Evolutionary conservation across 1,139 yeast genomes (phyloP), one percentile per base, ranked within the genome.

Genomic region (Kodamaea derodonti): DNA sequence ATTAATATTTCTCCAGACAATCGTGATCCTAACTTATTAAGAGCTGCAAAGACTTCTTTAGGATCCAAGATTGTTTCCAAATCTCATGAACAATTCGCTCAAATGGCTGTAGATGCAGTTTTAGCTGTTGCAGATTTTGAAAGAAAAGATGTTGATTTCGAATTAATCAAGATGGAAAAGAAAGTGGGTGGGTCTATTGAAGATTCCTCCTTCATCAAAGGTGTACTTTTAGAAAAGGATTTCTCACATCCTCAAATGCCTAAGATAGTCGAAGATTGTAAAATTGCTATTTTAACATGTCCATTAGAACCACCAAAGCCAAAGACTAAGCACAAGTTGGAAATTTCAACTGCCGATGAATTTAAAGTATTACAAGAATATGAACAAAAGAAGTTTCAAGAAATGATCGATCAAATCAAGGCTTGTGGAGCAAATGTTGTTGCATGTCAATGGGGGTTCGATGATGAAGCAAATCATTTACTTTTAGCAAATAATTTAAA

Each of bases 221-320:
- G 98, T 55, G 97, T 94, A 24, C 77, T 94, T 39, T 72, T 92
- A 40, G 98, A 92, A 60, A 94, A 92, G 66, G 98, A 92, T 53
- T 90, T 90, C 64, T 87, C 97, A 4, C 98, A 94, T 61, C 97
- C 97, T 6, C 98, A 94, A 63, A 94, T 94, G 98, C 92, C 95
- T 31, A 86, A 85, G 54, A 62, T 62, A 35, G 75, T 92, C 30
- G 71, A 75, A 40, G 84, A 90, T 60, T 95, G 90, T 45, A 86
- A 84, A 58, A 74, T 94, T 46, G 98, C 98, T 33, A 90, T 92
- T 47, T 73, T 92, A 57, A 92, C 99, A 2, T 90, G 97, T 67
- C 97, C 99, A 50, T 92, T 92, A 58, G 99, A 92, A 69, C 99
- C 99, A 29, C 99, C 99, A 50, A 92, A 92, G 65, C 99, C 98